Conservation (phyloP, 1,139 yeast genomes). For the Taiozyma sp. region DNA sequence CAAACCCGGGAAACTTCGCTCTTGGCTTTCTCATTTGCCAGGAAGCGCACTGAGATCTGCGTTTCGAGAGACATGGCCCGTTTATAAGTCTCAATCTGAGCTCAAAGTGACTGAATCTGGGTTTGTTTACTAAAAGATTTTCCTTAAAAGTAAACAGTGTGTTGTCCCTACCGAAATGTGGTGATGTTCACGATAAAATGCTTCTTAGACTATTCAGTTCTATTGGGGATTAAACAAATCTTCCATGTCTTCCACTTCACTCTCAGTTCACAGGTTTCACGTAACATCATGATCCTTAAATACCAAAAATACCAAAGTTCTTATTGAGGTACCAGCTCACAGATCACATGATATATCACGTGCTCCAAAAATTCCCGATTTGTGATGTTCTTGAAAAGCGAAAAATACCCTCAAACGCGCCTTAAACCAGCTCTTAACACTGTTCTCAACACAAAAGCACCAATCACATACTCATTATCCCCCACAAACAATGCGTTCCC, state of each 20-base stretch:
- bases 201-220: too few relatives aligned
- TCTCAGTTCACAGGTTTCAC: too few relatives aligned
- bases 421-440: background rate
- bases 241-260: too few relatives aligned
- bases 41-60: constrained; percentile 1
- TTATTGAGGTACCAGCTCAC: too few relatives aligned
- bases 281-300: too few relatives aligned
- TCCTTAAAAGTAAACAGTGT: background rate
- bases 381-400: background rate
- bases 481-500: background rate
- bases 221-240: too few relatives aligned
- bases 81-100: background rate
- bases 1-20: constrained; percentile 4
- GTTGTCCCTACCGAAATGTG: background rate
- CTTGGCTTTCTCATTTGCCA: constrained; percentile 8
- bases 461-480: background rate
- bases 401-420: background rate
- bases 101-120: background rate
- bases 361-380: too few relatives aligned
- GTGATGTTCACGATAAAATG: background rate
- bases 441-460: background rate
- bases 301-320: too few relatives aligned
- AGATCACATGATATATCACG: too few relatives aligned
- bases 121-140: background rate
- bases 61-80: constrained; percentile 1